A percentile compares a stretch with the other conserved stretches of the same genome.
These are phyloP conservation scores for Penicillium sp. DNA, from an alignment of 2,329 filamentous ascomycete species.

Conservation along the genomic window DNA sequence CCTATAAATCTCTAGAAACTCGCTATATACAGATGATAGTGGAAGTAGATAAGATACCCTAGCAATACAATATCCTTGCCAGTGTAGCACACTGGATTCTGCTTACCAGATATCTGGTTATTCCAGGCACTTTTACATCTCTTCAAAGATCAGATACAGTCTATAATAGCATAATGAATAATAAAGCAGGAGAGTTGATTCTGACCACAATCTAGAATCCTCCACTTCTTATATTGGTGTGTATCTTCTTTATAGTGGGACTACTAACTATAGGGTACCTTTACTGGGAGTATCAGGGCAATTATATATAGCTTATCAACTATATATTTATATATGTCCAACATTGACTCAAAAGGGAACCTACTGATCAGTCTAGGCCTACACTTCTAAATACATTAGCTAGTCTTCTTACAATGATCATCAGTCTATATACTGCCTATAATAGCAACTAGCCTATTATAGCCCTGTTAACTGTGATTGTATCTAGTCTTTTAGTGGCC, in stretches of 20 bases:
- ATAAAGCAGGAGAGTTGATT: neutral
- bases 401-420: conserved; percentile 51
- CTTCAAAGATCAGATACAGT: neutral
- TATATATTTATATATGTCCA: conserved; percentile 48
- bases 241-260: conserved; percentile 45
- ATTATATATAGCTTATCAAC: conserved; percentile 57
- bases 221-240: conserved; percentile 46
- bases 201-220: conserved; percentile 32
- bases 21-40: neutral
- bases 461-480: conserved; percentile 41
- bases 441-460: conserved; percentile 47
- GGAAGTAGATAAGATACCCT: neutral
- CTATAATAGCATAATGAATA: neutral
- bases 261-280: conserved; percentile 44
- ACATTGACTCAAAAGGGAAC: neutral
- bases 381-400: conserved; percentile 49
- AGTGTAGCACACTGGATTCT: neutral
- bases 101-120: neutral
- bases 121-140: neutral
- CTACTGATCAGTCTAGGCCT: conserved; percentile 19
- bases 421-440: conserved; percentile 52
- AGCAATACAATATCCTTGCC: neutral
- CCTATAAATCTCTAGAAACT: neutral
- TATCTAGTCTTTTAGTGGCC: conserved; percentile 26
- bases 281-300: conserved; percentile 46